Evolutionary conservation across 2,329 filamentous ascomycete genomes (phyloP).

Genomic region (Botrytis squamosa): DNA sequence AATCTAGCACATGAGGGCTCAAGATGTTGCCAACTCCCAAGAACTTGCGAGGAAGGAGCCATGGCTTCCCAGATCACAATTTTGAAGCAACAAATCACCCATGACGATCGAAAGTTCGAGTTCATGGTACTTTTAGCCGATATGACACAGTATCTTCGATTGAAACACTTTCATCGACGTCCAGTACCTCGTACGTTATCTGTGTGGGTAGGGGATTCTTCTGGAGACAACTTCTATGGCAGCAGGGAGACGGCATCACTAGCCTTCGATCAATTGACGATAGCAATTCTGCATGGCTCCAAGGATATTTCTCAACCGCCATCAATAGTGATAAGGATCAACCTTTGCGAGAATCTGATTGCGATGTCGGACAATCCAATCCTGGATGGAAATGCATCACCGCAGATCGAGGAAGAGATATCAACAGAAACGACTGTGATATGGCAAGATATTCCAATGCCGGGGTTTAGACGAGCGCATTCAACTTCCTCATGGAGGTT

Average conservation of each 20-base stretch:
- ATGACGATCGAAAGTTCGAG: background rate
- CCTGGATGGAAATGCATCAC: background rate
- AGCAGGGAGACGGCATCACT: background rate
- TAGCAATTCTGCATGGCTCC: background rate
- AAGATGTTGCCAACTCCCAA: background rate
- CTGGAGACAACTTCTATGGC: background rate
- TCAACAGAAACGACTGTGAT: background rate
- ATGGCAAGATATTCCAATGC: background rate
- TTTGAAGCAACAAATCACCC: background rate
- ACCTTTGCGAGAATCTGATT: background rate
- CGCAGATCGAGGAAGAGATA: background rate
- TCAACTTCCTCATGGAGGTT: slow-evolving; percentile 5
- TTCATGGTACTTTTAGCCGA: background rate
- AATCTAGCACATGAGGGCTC: background rate
- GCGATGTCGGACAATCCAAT: background rate
- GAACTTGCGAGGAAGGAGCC: background rate
- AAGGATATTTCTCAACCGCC: background rate
- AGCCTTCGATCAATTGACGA: background rate
- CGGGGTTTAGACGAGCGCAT: background rate
- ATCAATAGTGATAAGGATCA: background rate
- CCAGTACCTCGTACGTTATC: background rate
- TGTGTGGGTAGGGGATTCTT: background rate
- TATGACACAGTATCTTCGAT: background rate
- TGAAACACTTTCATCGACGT: background rate
- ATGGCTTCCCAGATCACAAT: too few relatives aligned